Percentiles rank a stretch among this genome's conserved stretches.
These are phyloP conservation scores for Arthrobotrys megalospora DNA, from an alignment of 2,329 filamentous ascomycete species.

Conservation along the genomic window DNA sequence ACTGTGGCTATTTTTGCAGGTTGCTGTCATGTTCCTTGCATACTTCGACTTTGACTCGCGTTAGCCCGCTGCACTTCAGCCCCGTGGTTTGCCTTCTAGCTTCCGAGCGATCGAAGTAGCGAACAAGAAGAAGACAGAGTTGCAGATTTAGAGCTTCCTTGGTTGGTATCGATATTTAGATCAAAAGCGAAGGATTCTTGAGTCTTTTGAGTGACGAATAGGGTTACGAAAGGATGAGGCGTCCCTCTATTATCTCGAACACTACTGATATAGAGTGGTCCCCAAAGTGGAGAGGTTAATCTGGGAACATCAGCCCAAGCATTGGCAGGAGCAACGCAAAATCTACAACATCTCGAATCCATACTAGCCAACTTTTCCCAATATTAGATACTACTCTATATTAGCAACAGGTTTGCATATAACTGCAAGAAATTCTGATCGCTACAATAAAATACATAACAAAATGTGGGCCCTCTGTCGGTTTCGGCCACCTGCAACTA, in stretches of 20 bases:
- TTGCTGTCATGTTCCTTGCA: slow-evolving; percentile 59
- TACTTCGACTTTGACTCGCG: slow-evolving; percentile 6
- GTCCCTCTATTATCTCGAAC: slow-evolving; percentile 6
- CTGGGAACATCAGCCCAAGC: background rate
- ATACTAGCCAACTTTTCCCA: background rate
- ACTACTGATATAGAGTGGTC: background rate
- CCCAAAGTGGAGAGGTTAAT: background rate
- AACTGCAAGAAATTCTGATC: too few relatives aligned
- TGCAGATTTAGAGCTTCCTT: slow-evolving; percentile 11
- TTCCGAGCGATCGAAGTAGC: background rate
- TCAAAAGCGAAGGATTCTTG: background rate
- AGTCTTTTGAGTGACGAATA: slow-evolving; percentile 3
- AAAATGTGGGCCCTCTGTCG: too few relatives aligned
- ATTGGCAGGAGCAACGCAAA: slow-evolving; percentile 23
- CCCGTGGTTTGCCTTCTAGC: slow-evolving; percentile 39
- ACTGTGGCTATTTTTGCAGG: slow-evolving; percentile 42
- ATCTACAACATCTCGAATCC: slow-evolving; percentile 18
- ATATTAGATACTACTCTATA: background rate
- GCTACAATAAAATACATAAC: too few relatives aligned
- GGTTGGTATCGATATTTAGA: background rate
- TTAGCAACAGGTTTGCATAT: too few relatives aligned
- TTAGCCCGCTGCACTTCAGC: slow-evolving; percentile 48
- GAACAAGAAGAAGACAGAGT: slow-evolving; percentile 58
- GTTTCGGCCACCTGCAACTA: too few relatives aligned
- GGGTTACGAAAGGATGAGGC: slow-evolving; percentile 13